Conservation (phyloP, 2,329 filamentous ascomycete species). For the Hypoxylon sp. region DNA sequence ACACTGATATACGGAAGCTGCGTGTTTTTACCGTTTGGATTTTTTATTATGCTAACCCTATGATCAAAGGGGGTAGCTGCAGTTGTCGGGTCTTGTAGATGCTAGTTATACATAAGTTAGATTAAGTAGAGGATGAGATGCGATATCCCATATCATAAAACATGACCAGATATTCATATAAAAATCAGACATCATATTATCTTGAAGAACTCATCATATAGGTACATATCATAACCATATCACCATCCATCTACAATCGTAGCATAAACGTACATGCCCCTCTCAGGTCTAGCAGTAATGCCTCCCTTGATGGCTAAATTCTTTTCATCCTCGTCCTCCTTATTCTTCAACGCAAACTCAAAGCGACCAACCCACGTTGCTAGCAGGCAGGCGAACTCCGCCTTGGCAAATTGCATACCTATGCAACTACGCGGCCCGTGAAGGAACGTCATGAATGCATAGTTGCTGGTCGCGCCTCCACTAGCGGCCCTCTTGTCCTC, state of each 20-base stretch:
- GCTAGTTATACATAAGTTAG: not conserved
- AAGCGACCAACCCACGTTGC: constrained; percentile 84
- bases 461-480: constrained; percentile 83
- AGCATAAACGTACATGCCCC: constrained; percentile 78
- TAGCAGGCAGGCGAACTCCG: constrained; percentile 87
- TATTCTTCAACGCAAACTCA: constrained; percentile 70
- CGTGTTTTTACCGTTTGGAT: not conserved
- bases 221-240: constrained; percentile 31
- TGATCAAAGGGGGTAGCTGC: not conserved
- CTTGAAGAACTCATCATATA: constrained; percentile 9
- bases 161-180: constrained; percentile 1
- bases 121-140: not conserved
- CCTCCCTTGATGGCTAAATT: constrained; percentile 77
- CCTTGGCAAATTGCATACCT: constrained; percentile 82
- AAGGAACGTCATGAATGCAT: constrained; percentile 84
- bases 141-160: constrained; percentile 12
- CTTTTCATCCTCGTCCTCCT: constrained; percentile 75
- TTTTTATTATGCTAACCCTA: not conserved
- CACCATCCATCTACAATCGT: constrained; percentile 78
- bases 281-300: constrained; percentile 80
- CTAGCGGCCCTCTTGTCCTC: constrained; percentile 66
- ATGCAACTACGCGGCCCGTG: constrained; percentile 91
- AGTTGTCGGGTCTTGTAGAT: not conserved
- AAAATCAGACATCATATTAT: constrained; percentile 5
- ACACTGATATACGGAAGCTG: not conserved